phyloP scores from a whole-genome alignment of 495 filamentous ascomycete genomes.

The Lichina pygmaea region DNA sequence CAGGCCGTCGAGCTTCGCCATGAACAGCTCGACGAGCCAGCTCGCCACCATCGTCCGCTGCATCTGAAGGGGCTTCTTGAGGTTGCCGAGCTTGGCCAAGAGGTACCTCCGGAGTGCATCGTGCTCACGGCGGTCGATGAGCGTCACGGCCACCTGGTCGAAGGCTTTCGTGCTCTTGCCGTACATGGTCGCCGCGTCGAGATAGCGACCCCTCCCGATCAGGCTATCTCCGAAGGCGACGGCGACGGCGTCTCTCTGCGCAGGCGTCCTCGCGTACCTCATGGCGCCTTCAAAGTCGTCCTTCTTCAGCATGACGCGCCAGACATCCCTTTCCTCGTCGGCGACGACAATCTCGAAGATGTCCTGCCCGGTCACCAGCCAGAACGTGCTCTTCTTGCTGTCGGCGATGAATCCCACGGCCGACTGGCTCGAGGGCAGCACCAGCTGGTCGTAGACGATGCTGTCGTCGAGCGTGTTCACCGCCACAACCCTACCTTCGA shows the following conservation, averaged over 20 bases:
- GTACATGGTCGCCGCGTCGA: slow-evolving; percentile 71
- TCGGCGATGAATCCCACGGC: slow-evolving; percentile 64
- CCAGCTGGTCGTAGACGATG: slow-evolving; percentile 59
- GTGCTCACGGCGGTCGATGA: slow-evolving; percentile 70
- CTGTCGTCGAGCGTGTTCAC: slow-evolving; percentile 65
- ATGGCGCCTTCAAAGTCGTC: slow-evolving; percentile 73
- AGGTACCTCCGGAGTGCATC: slow-evolving; percentile 86
- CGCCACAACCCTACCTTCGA: slow-evolving; percentile 56
- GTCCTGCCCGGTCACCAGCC: slow-evolving; percentile 72
- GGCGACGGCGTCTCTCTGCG: slow-evolving; percentile 69
- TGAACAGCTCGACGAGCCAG: slow-evolving; percentile 89
- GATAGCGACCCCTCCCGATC: slow-evolving; percentile 45
- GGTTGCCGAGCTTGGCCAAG: slow-evolving; percentile 49
- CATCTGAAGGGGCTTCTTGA: slow-evolving; percentile 70
- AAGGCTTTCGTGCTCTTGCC: slow-evolving; percentile 91
- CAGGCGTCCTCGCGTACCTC: slow-evolving; percentile 41
- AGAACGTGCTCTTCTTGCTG: slow-evolving; percentile 79
- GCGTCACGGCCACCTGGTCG: slow-evolving; percentile 74
- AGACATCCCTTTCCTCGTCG: slow-evolving; percentile 80
- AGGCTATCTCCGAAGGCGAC: slow-evolving; percentile 77
- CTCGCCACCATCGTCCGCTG: slow-evolving; percentile 83
- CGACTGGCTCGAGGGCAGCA: slow-evolving; percentile 56
- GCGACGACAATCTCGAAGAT: slow-evolving; percentile 81
- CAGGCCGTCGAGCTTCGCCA: slow-evolving; percentile 84
- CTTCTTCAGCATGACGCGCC: slow-evolving; percentile 66